phyloP scores from a whole-genome alignment of 805 yeast species.

The Candida parachauliodes region DNA sequence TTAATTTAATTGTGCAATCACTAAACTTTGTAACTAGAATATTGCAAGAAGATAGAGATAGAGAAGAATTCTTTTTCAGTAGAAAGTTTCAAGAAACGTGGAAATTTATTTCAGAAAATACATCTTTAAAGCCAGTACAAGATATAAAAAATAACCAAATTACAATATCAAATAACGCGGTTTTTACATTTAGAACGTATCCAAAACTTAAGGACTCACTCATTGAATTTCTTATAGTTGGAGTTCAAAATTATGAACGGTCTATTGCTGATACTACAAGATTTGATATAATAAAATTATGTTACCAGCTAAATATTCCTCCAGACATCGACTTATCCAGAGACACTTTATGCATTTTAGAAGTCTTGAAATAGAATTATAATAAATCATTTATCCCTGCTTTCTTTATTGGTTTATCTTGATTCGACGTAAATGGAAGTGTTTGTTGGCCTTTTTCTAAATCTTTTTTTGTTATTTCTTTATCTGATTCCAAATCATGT shows the following conservation, averaged over 20 bases:
- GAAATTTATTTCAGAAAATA: slow-evolving; percentile 18
- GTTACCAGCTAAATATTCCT: slow-evolving; percentile 25
- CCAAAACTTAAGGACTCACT: slow-evolving; percentile 7
- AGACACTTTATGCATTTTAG: slow-evolving; percentile 26
- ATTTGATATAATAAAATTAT: slow-evolving; percentile 30
- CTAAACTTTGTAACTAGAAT: slow-evolving; percentile 26
- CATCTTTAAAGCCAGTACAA: slow-evolving; percentile 3
- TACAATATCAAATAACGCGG: slow-evolving; percentile 2
- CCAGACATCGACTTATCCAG: slow-evolving; percentile 15
- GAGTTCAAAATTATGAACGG: slow-evolving; percentile 38
- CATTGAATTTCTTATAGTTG: slow-evolving; percentile 29
- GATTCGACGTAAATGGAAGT: slow-evolving; percentile 17
- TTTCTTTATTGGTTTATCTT: slow-evolving; percentile 20
- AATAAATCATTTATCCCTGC: slow-evolving; percentile 33
- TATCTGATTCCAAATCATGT: slow-evolving; percentile 6
- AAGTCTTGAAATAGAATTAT: slow-evolving; percentile 20
- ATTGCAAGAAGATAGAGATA: slow-evolving; percentile 27
- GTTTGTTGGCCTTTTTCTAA: slow-evolving; percentile 42
- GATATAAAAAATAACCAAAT: neutral
- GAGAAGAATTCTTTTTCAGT: slow-evolving; percentile 45
- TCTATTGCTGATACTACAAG: slow-evolving; percentile 38
- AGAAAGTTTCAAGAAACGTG: slow-evolving; percentile 47
- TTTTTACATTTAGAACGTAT: slow-evolving; percentile 5
- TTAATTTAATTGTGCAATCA: slow-evolving; percentile 22
- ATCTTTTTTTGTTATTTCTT: slow-evolving; percentile 6